Percentiles rank a stretch among this genome's conserved stretches.
These are phyloP conservation scores for Torrubiella hemipterigena DNA, from an alignment of 2,329 filamentous ascomycete species.

Conservation along the genomic window DNA sequence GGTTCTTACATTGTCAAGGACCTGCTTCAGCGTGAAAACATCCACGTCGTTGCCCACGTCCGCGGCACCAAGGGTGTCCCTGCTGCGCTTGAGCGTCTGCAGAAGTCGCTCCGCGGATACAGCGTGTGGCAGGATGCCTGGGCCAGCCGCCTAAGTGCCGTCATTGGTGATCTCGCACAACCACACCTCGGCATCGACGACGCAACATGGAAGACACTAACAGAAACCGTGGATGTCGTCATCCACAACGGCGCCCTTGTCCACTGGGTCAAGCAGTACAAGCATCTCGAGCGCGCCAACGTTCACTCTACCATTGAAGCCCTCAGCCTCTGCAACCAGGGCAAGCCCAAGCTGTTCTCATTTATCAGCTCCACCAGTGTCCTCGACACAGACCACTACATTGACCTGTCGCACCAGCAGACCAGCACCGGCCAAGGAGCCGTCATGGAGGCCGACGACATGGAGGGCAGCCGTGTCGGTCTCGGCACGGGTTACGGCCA, in stretches of 20 bases:
- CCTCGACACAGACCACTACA: slow-evolving; percentile 72
- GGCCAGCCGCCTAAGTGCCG: slow-evolving; percentile 49
- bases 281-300: slow-evolving; percentile 59
- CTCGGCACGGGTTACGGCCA: slow-evolving; percentile 85
- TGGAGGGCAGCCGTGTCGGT: slow-evolving; percentile 63
- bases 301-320: slow-evolving; percentile 71
- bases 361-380: slow-evolving; percentile 76
- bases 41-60: slow-evolving; percentile 57
- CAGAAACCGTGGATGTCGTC: slow-evolving; percentile 56
- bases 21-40: slow-evolving; percentile 44
- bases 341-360: slow-evolving; percentile 62
- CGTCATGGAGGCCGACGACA: slow-evolving; percentile 64
- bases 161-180: slow-evolving; percentile 64
- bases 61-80: slow-evolving; percentile 49
- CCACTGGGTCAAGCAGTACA: slow-evolving; percentile 74
- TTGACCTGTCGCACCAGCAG: slow-evolving; percentile 56
- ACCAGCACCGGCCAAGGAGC: slow-evolving; percentile 48
- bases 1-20: slow-evolving; percentile 72
- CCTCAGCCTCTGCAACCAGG: slow-evolving; percentile 62
- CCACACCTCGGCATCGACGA: slow-evolving; percentile 62
- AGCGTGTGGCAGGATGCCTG: slow-evolving; percentile 66
- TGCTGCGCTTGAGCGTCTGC: slow-evolving; percentile 52
- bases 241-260: slow-evolving; percentile 75
- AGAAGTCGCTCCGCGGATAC: slow-evolving; percentile 59
- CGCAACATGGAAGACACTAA: slow-evolving; percentile 51